Base-by-base conservation (phyloP, 139 green algal genomes). In the Coelastrella sp. region DNA sequence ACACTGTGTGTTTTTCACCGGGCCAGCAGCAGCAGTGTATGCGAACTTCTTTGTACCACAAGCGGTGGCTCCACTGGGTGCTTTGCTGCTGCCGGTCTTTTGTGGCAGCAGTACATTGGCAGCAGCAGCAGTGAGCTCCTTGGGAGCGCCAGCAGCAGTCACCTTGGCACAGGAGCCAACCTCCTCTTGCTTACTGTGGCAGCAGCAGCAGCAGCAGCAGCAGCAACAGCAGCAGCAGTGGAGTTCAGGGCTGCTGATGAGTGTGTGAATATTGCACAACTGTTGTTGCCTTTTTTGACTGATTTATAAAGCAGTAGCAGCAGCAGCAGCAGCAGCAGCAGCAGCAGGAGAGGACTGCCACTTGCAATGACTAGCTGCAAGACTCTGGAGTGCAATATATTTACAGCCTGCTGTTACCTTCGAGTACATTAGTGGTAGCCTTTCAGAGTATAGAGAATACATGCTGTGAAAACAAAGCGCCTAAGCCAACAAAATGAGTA, bases 91-190 rank as follows among this genome's bases (percentile, higher is more conserved):
- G 75, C 75, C 75, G 58, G 25, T 7, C 24, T 58, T 12, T 15
- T 82, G 25, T 24, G 75, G 75, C 56, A 68, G 56, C 80, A 85
- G 80, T 58, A 85, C 80, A 57, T 85, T 85, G n/a, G 80, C 60
- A 85, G 80, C 80, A 58, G 22, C 58, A 58, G 58, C 80, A 73
- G 59, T 63, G 0, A 85, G 9, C 0, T 11, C n/a, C 6, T n/a
- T 8, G 10, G 80, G 59, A 7, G 57, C 80, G 56, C 22, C 57
- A 24, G 22, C 57, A 8, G 58, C 80, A 7, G 80, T 73, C 6
- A 85, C 80, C 0, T 58, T 14, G 4, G 80, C 80, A n/a, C 80
- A 85, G 0, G 80, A 6, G 4, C 80, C 80, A 35, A 85, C 58
- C 22, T 85, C 80, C 59, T 73, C 80, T 4, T n/a, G 7, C 56